These are phyloP conservation scores for Mycena olivaceomarginata DNA, from an alignment of 768 basidiomycete genomes.

Conservation along the genomic window DNA sequence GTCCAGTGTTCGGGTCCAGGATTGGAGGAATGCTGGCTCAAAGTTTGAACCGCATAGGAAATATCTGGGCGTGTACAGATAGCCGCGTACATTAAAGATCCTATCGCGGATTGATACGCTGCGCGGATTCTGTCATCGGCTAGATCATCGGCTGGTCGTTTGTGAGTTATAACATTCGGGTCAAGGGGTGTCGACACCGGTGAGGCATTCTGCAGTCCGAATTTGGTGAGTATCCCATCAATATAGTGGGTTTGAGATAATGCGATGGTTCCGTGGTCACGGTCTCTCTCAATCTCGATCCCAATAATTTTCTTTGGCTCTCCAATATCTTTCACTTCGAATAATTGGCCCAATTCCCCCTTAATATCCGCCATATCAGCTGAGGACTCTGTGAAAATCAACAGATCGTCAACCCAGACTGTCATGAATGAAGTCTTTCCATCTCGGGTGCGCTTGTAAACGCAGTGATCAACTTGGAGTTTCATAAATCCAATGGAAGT, in stretches of 20 bases:
- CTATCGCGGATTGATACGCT: too few relatives aligned
- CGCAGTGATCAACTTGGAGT: neutral
- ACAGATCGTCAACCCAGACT: neutral
- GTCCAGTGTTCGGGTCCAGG: slow-evolving; percentile 34
- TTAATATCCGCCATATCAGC: neutral
- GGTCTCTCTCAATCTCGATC: neutral
- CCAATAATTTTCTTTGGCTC: neutral
- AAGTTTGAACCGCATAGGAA: too few relatives aligned
- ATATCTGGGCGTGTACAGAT: too few relatives aligned
- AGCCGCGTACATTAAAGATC: too few relatives aligned
- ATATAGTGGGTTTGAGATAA: neutral
- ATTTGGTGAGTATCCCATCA: too few relatives aligned
- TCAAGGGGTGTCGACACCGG: too few relatives aligned
- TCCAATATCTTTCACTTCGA: neutral
- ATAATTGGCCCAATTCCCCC: neutral
- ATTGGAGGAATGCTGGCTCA: slow-evolving; percentile 28
- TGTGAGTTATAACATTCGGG: too few relatives aligned
- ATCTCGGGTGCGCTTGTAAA: neutral
- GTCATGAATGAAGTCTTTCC: neutral
- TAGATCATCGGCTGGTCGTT: too few relatives aligned
- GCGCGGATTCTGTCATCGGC: too few relatives aligned
- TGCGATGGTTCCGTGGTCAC: neutral
- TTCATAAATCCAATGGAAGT: neutral
- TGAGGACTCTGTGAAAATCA: neutral
- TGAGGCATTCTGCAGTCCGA: too few relatives aligned